Evolutionary conservation across 805 yeast genomes (phyloP).

Genomic region (Kodamaea lidongshanica): DNA sequence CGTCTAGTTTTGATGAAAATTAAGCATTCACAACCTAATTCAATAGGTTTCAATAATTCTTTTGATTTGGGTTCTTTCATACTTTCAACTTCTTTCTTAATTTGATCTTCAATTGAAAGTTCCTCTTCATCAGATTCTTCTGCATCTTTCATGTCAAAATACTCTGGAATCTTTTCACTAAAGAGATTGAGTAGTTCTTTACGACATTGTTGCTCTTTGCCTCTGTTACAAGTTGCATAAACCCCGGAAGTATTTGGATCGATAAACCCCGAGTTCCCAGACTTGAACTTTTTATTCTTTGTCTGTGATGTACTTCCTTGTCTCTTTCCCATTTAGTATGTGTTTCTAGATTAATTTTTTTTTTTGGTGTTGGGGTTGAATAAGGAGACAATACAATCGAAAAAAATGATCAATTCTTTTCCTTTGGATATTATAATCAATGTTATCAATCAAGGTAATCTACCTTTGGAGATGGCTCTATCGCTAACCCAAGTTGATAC

Average conservation of each 20-base stretch:
- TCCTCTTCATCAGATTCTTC: constrained; percentile 29
- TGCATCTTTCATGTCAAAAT: constrained; percentile 20
- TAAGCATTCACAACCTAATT: constrained; percentile 74
- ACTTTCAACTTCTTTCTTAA: constrained; percentile 63
- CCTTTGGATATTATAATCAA: no score
- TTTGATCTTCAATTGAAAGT: constrained; percentile 67
- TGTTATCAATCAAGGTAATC: no score
- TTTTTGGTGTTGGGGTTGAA: no score
- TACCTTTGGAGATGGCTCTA: constrained; percentile 9
- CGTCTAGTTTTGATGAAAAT: constrained; percentile 74
- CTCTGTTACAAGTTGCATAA: constrained; percentile 82
- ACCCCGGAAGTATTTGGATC: constrained; percentile 87
- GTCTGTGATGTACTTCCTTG: constrained; percentile 17
- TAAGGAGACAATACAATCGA: no score
- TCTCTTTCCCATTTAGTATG: constrained; percentile 34
- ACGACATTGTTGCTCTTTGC: constrained; percentile 71
- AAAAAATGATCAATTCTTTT: no score
- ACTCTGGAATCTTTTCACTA: constrained; percentile 31
- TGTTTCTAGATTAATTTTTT: no score
- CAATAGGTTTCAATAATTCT: constrained; percentile 48
- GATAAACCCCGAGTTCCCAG: constrained; percentile 32
- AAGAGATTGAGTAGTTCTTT: constrained; percentile 62
- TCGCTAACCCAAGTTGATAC: neutral
- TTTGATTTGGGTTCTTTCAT: constrained; percentile 46
- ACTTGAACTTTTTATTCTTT: constrained; percentile 40